Percentiles rank a stretch among this genome's conserved stretches.
Evolutionary conservation across 495 filamentous ascomycete genomes (phyloP).

Genomic region (Thozetella sp.): DNA sequence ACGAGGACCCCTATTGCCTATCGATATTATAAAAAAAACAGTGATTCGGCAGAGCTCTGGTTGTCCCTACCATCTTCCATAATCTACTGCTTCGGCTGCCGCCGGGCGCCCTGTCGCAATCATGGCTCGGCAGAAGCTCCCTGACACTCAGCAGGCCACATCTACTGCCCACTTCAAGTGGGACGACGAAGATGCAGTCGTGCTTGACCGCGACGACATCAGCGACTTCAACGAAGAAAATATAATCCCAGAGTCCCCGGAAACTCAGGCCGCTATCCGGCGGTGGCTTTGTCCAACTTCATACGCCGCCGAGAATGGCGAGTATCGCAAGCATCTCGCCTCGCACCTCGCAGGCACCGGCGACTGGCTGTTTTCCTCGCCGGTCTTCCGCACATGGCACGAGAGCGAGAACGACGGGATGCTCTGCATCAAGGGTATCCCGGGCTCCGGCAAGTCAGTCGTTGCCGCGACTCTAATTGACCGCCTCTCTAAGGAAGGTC

Average conservation of each 20-base stretch:
- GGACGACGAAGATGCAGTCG: constrained; percentile 23
- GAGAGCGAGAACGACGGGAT: constrained; percentile 26
- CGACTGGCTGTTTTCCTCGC: constrained; percentile 37
- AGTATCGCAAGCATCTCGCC: constrained; percentile 36
- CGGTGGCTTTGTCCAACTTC: constrained; percentile 40
- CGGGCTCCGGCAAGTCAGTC: constrained; percentile 55
- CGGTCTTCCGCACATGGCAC: constrained; percentile 42
- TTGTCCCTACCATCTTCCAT: too few relatives aligned
- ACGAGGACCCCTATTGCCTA: too few relatives aligned
- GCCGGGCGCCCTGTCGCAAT: too few relatives aligned
- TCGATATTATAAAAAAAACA: too few relatives aligned
- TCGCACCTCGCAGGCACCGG: constrained; percentile 45
- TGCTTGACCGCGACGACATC: constrained; percentile 25
- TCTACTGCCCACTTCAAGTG: too few relatives aligned
- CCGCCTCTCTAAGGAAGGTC: constrained; percentile 22
- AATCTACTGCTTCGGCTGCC: too few relatives aligned
- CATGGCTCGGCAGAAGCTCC: too few relatives aligned
- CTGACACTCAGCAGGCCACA: too few relatives aligned
- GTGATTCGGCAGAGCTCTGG: too few relatives aligned
- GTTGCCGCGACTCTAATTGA: constrained; percentile 39
- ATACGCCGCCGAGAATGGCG: constrained; percentile 23
- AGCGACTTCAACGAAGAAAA: constrained; percentile 28
- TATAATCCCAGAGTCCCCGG: constrained; percentile 23
- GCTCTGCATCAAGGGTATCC: constrained; percentile 51
- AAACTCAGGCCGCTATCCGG: constrained; percentile 22